Evolutionary conservation across 306 rosid species (phyloP).

Genomic region (Cyamopsis tetragonoloba): DNA sequence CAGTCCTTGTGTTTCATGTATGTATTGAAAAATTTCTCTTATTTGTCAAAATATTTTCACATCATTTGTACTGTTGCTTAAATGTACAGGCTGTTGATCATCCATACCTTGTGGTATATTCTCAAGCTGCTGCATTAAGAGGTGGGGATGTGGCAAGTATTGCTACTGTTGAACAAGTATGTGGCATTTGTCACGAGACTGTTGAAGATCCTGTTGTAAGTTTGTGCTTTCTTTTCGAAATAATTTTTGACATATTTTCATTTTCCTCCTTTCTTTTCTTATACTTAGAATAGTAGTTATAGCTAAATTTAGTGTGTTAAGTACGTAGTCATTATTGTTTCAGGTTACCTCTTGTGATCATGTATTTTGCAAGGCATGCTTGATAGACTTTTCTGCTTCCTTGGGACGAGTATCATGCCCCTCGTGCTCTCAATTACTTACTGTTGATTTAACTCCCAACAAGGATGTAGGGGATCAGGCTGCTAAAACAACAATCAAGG

Average conservation of each 20-base stretch:
- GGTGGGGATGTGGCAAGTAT: constrained; percentile 29
- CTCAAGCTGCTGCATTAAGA: constrained; percentile 57
- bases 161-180: constrained; percentile 41
- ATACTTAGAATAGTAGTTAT: not conserved
- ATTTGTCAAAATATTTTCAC: not conserved
- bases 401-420: constrained; percentile 72
- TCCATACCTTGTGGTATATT: constrained; percentile 83
- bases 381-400: constrained; percentile 60
- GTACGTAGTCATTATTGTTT: constrained; percentile 11
- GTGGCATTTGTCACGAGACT: constrained; percentile 79
- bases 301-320: not conserved
- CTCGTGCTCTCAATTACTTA: constrained; percentile 70
- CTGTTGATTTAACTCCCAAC: constrained; percentile 65
- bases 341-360: constrained; percentile 92
- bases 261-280: not conserved
- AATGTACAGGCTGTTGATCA: constrained; percentile 79
- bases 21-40: not conserved
- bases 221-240: not conserved
- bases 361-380: constrained; percentile 75
- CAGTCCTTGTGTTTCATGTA: not conserved
- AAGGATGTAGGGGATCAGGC: constrained; percentile 34
- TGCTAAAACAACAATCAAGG: constrained; percentile 63
- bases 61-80: not conserved
- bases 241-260: not conserved
- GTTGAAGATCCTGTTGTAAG: constrained; percentile 77